A percentile compares a stretch with the other conserved stretches of the same genome.
These are phyloP conservation scores for Trichoderma aggressivum DNA, from an alignment of 2,329 filamentous ascomycete genomes.

Conservation along the genomic window DNA sequence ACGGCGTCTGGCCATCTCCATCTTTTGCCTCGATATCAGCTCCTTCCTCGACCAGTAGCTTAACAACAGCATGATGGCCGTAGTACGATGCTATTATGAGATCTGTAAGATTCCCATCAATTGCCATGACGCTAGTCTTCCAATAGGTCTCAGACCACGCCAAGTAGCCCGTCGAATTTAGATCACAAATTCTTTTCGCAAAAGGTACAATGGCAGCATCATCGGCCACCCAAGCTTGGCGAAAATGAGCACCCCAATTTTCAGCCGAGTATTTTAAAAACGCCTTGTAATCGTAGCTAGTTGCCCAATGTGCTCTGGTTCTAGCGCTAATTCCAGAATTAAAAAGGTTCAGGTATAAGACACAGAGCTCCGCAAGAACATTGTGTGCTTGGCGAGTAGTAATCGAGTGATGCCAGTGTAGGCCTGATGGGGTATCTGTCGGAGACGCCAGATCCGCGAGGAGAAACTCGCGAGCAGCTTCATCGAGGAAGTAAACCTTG, in stretches of 20 bases:
- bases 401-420: background rate
- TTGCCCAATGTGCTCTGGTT: rapidly evolving
- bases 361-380: background rate
- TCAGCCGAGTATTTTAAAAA: background rate
- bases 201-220: rapidly evolving
- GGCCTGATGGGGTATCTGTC: background rate
- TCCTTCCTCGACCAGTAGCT: background rate
- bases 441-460: background rate
- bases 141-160: background rate
- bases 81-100: background rate
- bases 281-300: rapidly evolving
- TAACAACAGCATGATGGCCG: background rate
- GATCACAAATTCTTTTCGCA: rapidly evolving
- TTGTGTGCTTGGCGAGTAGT: background rate
- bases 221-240: rapidly evolving
- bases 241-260: background rate
- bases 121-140: too few relatives aligned
- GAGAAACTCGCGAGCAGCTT: background rate
- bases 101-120: too few relatives aligned
- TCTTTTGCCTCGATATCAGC: background rate
- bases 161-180: background rate
- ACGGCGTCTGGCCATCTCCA: background rate
- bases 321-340: background rate
- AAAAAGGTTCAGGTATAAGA: background rate
- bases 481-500: background rate